These are phyloP conservation scores for Dioscorea dumetorum DNA, from an alignment of 106 monocot species.

Conservation along the genomic window DNA sequence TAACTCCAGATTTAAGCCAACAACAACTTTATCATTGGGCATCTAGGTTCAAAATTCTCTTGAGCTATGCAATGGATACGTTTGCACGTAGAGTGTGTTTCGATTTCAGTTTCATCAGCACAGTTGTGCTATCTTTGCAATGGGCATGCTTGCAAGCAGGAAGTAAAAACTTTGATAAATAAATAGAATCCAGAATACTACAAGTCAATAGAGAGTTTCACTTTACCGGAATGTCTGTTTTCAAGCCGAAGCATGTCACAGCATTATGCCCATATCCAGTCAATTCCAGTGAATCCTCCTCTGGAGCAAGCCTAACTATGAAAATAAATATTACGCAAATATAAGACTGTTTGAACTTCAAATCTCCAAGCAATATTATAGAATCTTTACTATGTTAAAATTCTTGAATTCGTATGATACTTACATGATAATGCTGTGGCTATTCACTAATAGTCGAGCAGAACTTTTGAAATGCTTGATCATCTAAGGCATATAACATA, in stretches of 20 bases:
- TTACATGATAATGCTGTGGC: no score
- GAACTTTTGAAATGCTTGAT: not conserved
- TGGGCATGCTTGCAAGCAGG: not conserved
- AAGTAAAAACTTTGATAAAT: not conserved
- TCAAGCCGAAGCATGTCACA: conserved; percentile 91
- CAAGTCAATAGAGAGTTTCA: not conserved
- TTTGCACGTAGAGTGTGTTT: not conserved
- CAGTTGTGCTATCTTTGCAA: not conserved
- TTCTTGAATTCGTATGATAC: no score
- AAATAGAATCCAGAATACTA: not conserved
- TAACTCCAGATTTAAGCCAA: no score
- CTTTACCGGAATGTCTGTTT: conserved; percentile 87
- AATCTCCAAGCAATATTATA: not conserved
- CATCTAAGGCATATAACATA: no score
- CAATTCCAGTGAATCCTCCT: conserved; percentile 74
- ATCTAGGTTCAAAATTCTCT: not conserved
- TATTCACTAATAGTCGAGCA: not conserved
- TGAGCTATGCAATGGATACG: no score
- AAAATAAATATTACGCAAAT: conserved; percentile 12
- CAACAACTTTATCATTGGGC: no score
- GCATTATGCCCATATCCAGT: conserved; percentile 96
- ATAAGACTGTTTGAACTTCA: not conserved
- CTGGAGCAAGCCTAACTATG: conserved; percentile 94
- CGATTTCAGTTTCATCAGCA: not conserved
- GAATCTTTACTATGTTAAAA: not conserved